Evolutionary conservation across 805 yeast genomes (phyloP), one percentile per base, ranked within the genome.

Genomic region (Candida gorgasii): DNA sequence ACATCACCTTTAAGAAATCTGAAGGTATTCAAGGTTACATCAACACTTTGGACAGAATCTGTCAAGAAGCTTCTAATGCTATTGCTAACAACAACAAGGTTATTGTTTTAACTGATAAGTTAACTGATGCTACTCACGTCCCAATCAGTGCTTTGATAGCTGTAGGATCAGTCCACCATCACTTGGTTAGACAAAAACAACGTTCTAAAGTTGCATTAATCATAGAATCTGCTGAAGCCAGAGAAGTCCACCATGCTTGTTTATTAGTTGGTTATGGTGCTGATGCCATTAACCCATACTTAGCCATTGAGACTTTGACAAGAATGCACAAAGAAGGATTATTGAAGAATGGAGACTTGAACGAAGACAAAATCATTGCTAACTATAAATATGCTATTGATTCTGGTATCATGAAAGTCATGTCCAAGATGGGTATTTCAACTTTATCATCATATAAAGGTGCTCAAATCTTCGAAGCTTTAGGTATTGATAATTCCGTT

Each of bases 371-470:
- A 52, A 75, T 89, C 46, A 66, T 90, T 48, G 73, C 73, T 40
- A 92, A 92, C 73, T 92, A 89, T 71, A 86, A 84, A 61, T 75
- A 80, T 52, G 84, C 97, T 9, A 75, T 87, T 46, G 95, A 92
- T 60, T 85, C 89, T 42, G 98, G 98, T 67, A 84, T 92, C 54
- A 73, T 89, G 56, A 92, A 93, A 73, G 97, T 93, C 46, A 92
- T 92, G 99, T 89, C 97, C 27, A 92, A 93, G 76, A 93, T 92
- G 98, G 99, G 99, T 75, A 93, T 92, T 55, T 90, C 98, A 23
- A 93, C 99, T 22, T 75, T 92, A 62, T 97, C 97, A 9, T 88
- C 97, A n/a, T 92, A 92, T 71, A 92, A 92, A 71, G 98, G 98
- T 67, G 99, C 99, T 20, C 99, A 92, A 73, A 93, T 92, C 59